phyloP scores from a whole-genome alignment of 2,329 filamentous ascomycete species.

The Microascus cirrosus region DNA sequence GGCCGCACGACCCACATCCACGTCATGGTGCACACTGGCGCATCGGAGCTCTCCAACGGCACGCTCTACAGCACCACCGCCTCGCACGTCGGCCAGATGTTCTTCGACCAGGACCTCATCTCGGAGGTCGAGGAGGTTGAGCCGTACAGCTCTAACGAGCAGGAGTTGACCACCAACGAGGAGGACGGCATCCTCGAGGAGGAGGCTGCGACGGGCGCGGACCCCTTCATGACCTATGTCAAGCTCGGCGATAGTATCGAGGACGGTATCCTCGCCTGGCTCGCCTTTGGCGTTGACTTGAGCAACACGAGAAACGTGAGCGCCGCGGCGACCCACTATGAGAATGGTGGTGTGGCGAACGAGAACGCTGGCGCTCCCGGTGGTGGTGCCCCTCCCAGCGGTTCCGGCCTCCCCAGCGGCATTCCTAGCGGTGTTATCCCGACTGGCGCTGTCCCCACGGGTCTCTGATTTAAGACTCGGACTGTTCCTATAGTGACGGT shows the following conservation, averaged over 20 bases:
- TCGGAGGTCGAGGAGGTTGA: conserved; percentile 29
- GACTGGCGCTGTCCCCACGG: too few relatives aligned
- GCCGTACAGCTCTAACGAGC: conserved; percentile 33
- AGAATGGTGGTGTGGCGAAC: conserved; percentile 20
- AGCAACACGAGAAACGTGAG: conserved; percentile 11
- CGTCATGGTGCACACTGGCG: conserved; percentile 20
- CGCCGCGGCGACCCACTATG: conserved; percentile 19
- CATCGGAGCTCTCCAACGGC: conserved; percentile 30
- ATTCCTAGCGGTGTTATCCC: too few relatives aligned
- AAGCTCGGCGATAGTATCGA: conserved; percentile 38
- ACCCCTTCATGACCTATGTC: conserved; percentile 47
- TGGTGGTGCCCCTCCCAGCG: too few relatives aligned
- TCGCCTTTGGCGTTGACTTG: conserved; percentile 36
- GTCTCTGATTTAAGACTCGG: too few relatives aligned
- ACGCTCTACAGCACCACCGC: conserved; percentile 37
- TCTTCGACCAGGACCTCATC: conserved; percentile 46
- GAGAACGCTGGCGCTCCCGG: background rate
- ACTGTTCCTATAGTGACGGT: too few relatives aligned
- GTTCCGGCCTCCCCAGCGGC: too few relatives aligned
- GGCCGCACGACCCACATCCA: conserved; percentile 29
- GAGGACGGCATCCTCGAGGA: conserved; percentile 35
- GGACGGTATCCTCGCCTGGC: conserved; percentile 43
- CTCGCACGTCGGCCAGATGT: conserved; percentile 51
- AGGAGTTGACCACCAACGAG: conserved; percentile 33
- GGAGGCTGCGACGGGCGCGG: conserved; percentile 32